A percentile compares a stretch with the other conserved stretches of the same genome.
Conservation (phyloP, 768 basidiomycete genomes). For the Tremella mesenterica region DNA sequence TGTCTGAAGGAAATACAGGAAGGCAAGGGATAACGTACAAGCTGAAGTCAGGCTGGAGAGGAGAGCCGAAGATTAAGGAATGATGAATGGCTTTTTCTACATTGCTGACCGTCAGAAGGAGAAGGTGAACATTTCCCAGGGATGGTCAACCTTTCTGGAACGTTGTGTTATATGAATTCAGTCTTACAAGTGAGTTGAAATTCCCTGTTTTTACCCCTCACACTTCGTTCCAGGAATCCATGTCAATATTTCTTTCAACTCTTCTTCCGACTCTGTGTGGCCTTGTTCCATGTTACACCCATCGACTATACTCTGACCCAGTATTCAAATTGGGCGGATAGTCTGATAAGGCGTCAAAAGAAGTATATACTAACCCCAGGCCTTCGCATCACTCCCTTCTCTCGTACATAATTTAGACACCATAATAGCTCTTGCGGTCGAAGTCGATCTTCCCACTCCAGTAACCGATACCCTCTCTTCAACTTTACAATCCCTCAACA, state of each 20-base stretch:
- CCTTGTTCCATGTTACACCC: too few relatives aligned
- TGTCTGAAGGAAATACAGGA: too few relatives aligned
- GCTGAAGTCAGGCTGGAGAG: neutral
- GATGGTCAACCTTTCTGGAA: conserved; percentile 89
- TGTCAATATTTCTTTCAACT: too few relatives aligned
- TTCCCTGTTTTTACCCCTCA: too few relatives aligned
- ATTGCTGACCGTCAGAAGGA: neutral
- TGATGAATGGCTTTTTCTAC: neutral
- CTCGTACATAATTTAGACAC: conserved; percentile 70
- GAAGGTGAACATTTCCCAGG: conserved; percentile 59
- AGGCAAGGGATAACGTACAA: neutral
- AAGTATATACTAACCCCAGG: conserved; percentile 51
- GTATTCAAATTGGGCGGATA: too few relatives aligned
- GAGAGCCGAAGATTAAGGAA: conserved; percentile 29
- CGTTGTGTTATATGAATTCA: conserved; percentile 96
- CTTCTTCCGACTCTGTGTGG: too few relatives aligned
- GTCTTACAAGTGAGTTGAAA: conserved; percentile 61
- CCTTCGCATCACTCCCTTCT: conserved; percentile 75
- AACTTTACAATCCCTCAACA: conserved; percentile 41
- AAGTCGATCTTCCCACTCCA: conserved; percentile 71
- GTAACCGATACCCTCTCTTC: conserved; percentile 69
- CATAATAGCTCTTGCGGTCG: conserved; percentile 67
- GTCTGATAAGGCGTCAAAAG: too few relatives aligned
- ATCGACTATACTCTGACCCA: too few relatives aligned
- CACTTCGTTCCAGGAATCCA: neutral